Conservation (phyloP, 345 rosid species). For the Lepidium africanum region DNA sequence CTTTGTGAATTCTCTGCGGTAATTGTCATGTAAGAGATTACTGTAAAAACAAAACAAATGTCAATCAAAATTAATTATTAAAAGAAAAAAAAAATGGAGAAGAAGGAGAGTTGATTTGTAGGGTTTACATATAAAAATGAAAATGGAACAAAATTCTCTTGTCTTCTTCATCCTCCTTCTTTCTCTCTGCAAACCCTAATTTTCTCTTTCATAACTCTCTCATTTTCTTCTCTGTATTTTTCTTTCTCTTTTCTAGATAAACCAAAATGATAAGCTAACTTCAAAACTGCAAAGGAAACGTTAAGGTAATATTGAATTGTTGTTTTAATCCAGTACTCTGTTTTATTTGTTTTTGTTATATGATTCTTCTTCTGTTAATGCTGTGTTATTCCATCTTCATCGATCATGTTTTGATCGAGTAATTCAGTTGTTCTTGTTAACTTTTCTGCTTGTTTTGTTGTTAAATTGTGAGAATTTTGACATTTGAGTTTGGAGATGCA, state of each 20-base stretch:
- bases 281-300: not conserved
- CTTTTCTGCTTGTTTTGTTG: not conserved
- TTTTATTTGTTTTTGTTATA: not conserved
- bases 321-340: slow-evolving; percentile 3
- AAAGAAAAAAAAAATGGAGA: not conserved
- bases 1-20: slow-evolving; percentile 1
- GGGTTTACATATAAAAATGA: slow-evolving; percentile 31
- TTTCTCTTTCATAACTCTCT: slow-evolving; percentile 10
- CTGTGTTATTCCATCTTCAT: not conserved
- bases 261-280: not conserved
- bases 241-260: not conserved
- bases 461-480: not conserved
- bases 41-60: not conserved
- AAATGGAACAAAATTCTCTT: slow-evolving; percentile 1
- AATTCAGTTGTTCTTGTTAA: not conserved
- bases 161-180: slow-evolving; percentile 20
- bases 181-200: slow-evolving; percentile 28
- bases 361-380: not conserved
- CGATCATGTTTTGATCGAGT: slow-evolving; percentile 1
- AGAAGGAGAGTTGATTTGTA: not conserved
- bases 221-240: not conserved
- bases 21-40: slow-evolving; percentile 11
- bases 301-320: not conserved
- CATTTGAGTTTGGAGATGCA: not conserved
- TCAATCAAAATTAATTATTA: not conserved